Percentiles rank a stretch among this genome's conserved stretches.
Conservation (phyloP, 192 early-diverging fungal species). For the Entomortierella beljakovae region DNA sequence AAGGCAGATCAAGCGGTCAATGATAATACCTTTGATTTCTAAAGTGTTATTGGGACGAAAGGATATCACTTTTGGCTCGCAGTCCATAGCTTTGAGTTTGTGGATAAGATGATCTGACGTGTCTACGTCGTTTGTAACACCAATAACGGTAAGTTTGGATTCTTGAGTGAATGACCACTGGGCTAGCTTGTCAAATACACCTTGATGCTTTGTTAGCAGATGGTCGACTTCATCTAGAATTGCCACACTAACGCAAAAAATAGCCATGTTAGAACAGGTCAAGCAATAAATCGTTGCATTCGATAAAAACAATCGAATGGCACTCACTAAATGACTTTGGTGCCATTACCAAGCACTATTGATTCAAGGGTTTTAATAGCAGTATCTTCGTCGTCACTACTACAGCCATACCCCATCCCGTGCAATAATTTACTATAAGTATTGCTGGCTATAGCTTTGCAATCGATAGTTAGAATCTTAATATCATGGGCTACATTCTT, state of each 20-base stretch:
- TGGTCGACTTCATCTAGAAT: constrained; percentile 96
- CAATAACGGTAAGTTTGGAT: constrained; percentile 82
- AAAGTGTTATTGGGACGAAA: constrained; percentile 88
- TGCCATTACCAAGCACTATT: constrained; percentile 55
- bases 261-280: background rate
- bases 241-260: constrained; percentile 65
- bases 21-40: constrained; percentile 91
- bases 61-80: constrained; percentile 84
- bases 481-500: constrained; percentile 56
- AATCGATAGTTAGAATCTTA: constrained; percentile 81
- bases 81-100: constrained; percentile 81
- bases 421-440: constrained; percentile 78
- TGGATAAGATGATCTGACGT: constrained; percentile 89
- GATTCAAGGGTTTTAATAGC: constrained; percentile 64
- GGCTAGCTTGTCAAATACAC: constrained; percentile 90
- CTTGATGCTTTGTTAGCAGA: constrained; percentile 81
- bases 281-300: background rate
- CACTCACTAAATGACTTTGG: constrained; percentile 63
- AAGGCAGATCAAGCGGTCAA: constrained; percentile 63
- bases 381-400: constrained; percentile 55
- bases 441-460: constrained; percentile 81
- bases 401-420: constrained; percentile 54
- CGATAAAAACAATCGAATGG: background rate
- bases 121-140: constrained; percentile 96
- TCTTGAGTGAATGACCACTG: constrained; percentile 71